Percentiles rank a stretch among this genome's conserved stretches.
phyloP scores from a whole-genome alignment of 2,329 filamentous ascomycete species.

The Aspergillus intermedius region DNA sequence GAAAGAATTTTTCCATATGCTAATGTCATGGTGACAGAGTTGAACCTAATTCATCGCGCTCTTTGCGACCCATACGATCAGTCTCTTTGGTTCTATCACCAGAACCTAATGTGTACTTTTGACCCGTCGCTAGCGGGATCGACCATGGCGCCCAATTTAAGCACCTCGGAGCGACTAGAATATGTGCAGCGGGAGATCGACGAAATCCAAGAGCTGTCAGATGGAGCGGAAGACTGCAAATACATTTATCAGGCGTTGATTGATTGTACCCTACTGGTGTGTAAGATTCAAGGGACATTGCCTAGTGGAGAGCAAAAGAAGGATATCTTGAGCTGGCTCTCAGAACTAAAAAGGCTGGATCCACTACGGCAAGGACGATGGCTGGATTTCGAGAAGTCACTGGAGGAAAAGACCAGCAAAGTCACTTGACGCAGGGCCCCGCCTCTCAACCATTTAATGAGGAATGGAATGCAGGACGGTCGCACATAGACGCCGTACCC shows the following conservation, averaged over 20 bases:
- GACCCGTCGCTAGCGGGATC: conserved; percentile 44
- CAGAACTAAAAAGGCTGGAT: conserved; percentile 62
- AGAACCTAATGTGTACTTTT: conserved; percentile 71
- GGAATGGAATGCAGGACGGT: no score
- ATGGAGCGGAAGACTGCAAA: conserved; percentile 66
- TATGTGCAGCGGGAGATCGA: conserved; percentile 67
- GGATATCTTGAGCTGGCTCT: conserved; percentile 55
- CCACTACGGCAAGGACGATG: conserved; percentile 68
- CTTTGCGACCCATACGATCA: conserved; percentile 91
- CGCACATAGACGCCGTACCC: not conserved
- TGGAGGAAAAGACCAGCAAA: conserved; percentile 4
- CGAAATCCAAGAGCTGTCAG: conserved; percentile 62
- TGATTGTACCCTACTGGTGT: conserved; percentile 60
- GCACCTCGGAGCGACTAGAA: conserved; percentile 52
- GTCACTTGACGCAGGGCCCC: not conserved
- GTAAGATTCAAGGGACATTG: conserved; percentile 45
- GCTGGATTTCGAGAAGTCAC: conserved; percentile 56
- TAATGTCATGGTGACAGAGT: conserved; percentile 46
- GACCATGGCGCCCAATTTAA: conserved; percentile 60
- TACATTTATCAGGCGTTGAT: conserved; percentile 86
- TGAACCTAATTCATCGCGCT: conserved; percentile 67
- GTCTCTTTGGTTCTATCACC: conserved; percentile 95
- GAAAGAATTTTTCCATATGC: conserved; percentile 1
- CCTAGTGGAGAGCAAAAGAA: conserved; percentile 32
- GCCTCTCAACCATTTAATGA: not conserved